These are phyloP conservation scores for Platanthera guangdongensis DNA, from an alignment of 106 monocot species.

Conservation along the genomic window DNA sequence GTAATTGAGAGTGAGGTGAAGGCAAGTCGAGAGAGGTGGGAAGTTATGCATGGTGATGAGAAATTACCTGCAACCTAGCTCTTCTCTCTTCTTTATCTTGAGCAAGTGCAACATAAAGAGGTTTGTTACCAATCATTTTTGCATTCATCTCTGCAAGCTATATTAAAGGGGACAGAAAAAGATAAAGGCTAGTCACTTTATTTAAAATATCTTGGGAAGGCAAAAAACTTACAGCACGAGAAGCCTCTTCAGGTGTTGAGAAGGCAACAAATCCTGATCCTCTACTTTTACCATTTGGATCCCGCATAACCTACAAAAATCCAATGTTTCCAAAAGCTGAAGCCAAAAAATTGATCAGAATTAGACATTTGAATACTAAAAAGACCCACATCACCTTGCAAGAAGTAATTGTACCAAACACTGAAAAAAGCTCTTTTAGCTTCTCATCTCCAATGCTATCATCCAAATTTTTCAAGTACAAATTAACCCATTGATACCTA, in stretches of 20 bases:
- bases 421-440: conserved; percentile 18
- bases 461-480: conserved; percentile 27
- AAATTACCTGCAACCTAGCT: conserved; percentile 55
- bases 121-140: conserved; percentile 62
- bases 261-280: conserved; percentile 69
- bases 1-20: too few species aligned
- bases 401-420: conserved; percentile 18
- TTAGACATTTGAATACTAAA: neutral
- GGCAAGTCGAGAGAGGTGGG: too few species aligned
- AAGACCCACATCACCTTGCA: conserved; percentile 15
- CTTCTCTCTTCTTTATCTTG: conserved; percentile 72
- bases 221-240: conserved; percentile 42
- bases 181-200: too few species aligned
- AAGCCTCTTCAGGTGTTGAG: conserved; percentile 50
- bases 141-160: conserved; percentile 66
- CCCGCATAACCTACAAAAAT: conserved; percentile 48
- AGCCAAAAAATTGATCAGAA: neutral
- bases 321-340: neutral
- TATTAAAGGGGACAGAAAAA: neutral
- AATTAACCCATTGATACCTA: conserved; percentile 18
- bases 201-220: neutral
- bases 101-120: conserved; percentile 70
- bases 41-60: too few species aligned
- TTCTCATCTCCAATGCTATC: conserved; percentile 20
- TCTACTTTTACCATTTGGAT: conserved; percentile 54